Percentiles rank a stretch among this genome's conserved stretches.
These are phyloP conservation scores for Periconia digitata DNA, from an alignment of 2,329 filamentous ascomycete genomes.

Conservation along the genomic window DNA sequence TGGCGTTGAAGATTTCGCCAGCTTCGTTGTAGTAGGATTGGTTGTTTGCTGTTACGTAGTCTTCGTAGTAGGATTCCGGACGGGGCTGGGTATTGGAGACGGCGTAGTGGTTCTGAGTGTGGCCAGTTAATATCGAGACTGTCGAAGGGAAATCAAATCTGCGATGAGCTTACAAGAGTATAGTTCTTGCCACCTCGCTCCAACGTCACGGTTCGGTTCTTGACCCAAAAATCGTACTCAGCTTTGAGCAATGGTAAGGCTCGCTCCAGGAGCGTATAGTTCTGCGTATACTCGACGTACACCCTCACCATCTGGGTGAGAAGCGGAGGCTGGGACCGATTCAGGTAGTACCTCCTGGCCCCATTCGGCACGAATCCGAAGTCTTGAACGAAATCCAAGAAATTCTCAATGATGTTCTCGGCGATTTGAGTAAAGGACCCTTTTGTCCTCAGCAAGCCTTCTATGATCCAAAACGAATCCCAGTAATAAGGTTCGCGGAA, in stretches of 20 bases:
- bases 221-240: conserved; percentile 65
- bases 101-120: conserved; percentile 55
- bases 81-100: conserved; percentile 67
- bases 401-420: conserved; percentile 70
- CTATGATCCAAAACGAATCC: conserved; percentile 70
- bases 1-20: conserved; percentile 61
- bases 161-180: conserved; percentile 45
- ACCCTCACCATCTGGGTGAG: conserved; percentile 66
- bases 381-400: conserved; percentile 65
- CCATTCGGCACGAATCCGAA: conserved; percentile 70
- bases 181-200: conserved; percentile 52
- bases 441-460: conserved; percentile 65
- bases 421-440: conserved; percentile 65
- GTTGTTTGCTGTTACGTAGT: conserved; percentile 68
- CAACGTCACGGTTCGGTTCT: conserved; percentile 61
- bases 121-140: background rate
- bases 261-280: conserved; percentile 61
- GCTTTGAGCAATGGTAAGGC: conserved; percentile 64
- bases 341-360: conserved; percentile 67
- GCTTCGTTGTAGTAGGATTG: conserved; percentile 61
- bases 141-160: background rate
- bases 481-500: conserved; percentile 73
- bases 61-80: conserved; percentile 68
- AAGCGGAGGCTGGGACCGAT: conserved; percentile 68
- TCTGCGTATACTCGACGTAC: conserved; percentile 67